phyloP scores from a whole-genome alignment of 306 rosid species.

The Coriaria nepalensis region DNA sequence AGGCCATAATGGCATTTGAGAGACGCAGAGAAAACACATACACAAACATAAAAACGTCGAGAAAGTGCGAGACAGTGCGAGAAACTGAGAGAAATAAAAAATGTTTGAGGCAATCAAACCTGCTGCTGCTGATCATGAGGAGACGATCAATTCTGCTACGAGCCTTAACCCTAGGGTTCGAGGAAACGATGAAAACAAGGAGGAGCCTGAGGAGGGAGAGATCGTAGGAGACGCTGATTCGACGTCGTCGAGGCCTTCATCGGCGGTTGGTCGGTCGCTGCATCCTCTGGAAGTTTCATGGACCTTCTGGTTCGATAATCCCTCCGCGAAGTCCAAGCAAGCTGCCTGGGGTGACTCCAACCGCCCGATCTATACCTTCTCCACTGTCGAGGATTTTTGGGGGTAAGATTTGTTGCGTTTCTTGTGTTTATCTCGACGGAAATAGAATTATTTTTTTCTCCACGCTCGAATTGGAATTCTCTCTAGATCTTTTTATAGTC shows the following conservation, averaged over 20 bases:
- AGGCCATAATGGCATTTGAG: no score
- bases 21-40: neutral
- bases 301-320: conserved; percentile 95
- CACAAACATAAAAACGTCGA: neutral
- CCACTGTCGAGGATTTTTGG: conserved; percentile 86
- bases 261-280: conserved; percentile 20
- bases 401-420: conserved; percentile 27
- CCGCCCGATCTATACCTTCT: conserved; percentile 61
- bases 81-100: conserved; percentile 25
- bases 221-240: conserved; percentile 44
- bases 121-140: conserved; percentile 20
- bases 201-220: conserved; percentile 70
- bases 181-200: conserved; percentile 23
- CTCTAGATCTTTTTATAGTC: conserved; percentile 1
- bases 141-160: conserved; percentile 16
- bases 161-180: conserved; percentile 25
- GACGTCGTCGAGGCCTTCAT: conserved; percentile 29
- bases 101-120: conserved; percentile 44
- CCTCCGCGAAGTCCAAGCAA: conserved; percentile 46
- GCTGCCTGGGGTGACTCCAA: conserved; percentile 61
- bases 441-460: neutral
- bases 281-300: conserved; percentile 79
- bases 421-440: no score
- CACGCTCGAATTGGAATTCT: neutral
- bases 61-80: conserved; percentile 16